A percentile compares a stretch with the other conserved stretches of the same genome.
These are phyloP conservation scores for Heterobasidion occidentale DNA, from an alignment of 1,284 basidiomycete genomes.

Conservation along the genomic window DNA sequence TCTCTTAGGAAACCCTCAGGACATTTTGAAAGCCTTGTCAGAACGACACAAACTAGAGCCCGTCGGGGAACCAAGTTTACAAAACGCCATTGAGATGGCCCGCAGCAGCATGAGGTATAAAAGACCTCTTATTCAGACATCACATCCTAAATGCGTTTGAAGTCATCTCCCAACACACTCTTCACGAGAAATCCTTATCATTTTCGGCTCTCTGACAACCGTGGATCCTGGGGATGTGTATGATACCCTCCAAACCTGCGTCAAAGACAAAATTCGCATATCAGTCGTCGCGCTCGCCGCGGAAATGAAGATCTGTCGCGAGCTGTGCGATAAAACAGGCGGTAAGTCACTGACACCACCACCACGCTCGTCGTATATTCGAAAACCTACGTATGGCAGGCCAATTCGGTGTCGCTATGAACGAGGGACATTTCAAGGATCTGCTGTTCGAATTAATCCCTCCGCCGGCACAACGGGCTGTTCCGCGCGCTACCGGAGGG, in stretches of 20 bases:
- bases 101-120: conserved; percentile 77
- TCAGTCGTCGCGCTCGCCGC: conserved; percentile 90
- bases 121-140: not conserved
- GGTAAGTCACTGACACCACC: conserved; percentile 38
- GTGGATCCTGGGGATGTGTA: conserved; percentile 97
- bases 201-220: conserved; percentile 93
- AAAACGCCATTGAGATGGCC: conserved; percentile 97
- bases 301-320: conserved; percentile 96
- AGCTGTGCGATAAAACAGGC: conserved; percentile 83
- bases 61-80: conserved; percentile 87
- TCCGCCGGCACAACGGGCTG: conserved; percentile 78
- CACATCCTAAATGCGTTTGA: not conserved
- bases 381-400: conserved; percentile 36
- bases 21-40: conserved; percentile 79
- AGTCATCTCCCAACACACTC: conserved; percentile 95
- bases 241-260: conserved; percentile 78
- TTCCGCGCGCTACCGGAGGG: conserved; percentile 42
- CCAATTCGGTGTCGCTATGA: conserved; percentile 90
- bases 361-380: not conserved
- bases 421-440: conserved; percentile 96
- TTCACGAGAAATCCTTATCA: conserved; percentile 88
- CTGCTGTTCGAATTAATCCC: conserved; percentile 94
- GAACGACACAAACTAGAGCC: conserved; percentile 89
- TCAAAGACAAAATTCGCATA: conserved; percentile 81
- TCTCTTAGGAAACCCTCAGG: conserved; percentile 82